phyloP scores from a whole-genome alignment of 1,139 yeast genomes.

The Scheffersomyces titani region DNA sequence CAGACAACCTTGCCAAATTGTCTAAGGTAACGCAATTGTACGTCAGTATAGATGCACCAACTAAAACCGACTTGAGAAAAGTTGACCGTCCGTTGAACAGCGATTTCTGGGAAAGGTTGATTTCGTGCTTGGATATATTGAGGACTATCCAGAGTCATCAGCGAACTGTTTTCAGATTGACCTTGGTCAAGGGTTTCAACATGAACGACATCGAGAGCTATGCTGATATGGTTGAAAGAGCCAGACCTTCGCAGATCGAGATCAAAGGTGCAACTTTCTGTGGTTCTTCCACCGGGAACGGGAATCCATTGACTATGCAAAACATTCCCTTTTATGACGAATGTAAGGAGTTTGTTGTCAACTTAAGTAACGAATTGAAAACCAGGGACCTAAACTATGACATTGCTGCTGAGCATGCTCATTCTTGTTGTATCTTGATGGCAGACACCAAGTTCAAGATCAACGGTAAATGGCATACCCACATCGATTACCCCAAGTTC shows the following conservation, averaged over 20 bases:
- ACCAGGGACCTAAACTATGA: conserved; percentile 70
- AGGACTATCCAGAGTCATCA: conserved; percentile 74
- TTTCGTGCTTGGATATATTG: conserved; percentile 77
- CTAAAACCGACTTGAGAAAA: conserved; percentile 73
- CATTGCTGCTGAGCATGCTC: conserved; percentile 94
- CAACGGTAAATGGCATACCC: conserved; percentile 82
- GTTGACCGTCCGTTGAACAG: conserved; percentile 88
- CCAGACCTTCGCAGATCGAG: conserved; percentile 85
- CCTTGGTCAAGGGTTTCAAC: conserved; percentile 90
- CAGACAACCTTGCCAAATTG: conserved; percentile 70
- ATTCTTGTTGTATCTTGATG: conserved; percentile 86
- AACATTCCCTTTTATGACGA: conserved; percentile 94
- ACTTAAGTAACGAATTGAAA: conserved; percentile 59
- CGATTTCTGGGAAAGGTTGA: conserved; percentile 91
- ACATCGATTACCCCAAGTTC: conserved; percentile 78
- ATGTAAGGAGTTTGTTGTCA: conserved; percentile 72
- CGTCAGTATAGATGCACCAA: conserved; percentile 91
- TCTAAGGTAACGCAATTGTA: conserved; percentile 84
- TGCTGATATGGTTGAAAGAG: conserved; percentile 84
- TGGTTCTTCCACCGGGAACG: conserved; percentile 78
- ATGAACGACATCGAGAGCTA: conserved; percentile 82
- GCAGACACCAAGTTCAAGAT: conserved; percentile 75
- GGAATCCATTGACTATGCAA: conserved; percentile 91
- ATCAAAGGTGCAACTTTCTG: conserved; percentile 95
- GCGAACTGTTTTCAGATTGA: conserved; percentile 87